Percentiles rank a stretch among this genome's conserved stretches.
Evolutionary conservation across 108 stramenopile genomes (phyloP).

Genomic region (Thalassiosira profunda): DNA sequence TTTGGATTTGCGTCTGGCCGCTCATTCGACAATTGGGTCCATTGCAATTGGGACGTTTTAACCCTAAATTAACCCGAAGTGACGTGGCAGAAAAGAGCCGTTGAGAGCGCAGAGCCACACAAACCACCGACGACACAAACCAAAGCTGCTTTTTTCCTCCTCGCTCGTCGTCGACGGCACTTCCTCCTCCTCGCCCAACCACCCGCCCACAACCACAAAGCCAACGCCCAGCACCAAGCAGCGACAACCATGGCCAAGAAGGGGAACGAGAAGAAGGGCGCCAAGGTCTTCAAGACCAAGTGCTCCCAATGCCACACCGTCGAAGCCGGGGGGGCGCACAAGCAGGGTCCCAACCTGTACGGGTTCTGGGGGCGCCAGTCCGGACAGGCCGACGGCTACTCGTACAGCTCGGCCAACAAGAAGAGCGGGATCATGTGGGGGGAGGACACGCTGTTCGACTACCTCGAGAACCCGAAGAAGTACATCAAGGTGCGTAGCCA

Average conservation of each 20-base stretch:
- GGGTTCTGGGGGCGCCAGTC: slow-evolving; percentile 99
- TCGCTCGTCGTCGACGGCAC: no score
- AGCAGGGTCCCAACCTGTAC: slow-evolving; percentile 99
- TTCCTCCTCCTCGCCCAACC: no score
- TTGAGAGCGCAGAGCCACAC: no score
- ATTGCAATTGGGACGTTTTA: no score
- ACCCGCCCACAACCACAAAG: no score
- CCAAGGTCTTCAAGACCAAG: slow-evolving; percentile 95
- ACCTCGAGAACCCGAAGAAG: slow-evolving; percentile 98
- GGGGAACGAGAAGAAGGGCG: slow-evolving; percentile 89
- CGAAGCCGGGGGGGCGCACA: slow-evolving; percentile 97
- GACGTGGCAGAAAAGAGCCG: no score
- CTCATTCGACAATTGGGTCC: no score
- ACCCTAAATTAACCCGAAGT: no score
- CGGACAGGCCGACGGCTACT: slow-evolving; percentile 96
- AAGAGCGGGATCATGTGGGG: slow-evolving; percentile 96
- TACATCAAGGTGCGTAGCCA: slow-evolving; percentile 99
- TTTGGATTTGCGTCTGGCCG: no score
- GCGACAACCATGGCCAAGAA: slow-evolving; percentile 60
- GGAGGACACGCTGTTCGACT: slow-evolving; percentile 94
- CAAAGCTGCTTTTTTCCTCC: no score
- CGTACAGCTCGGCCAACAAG: slow-evolving; percentile 98
- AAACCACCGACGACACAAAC: no score
- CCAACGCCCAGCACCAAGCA: no score
- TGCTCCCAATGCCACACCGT: slow-evolving; percentile 99